Evolutionary conservation across 2,329 filamentous ascomycete species (phyloP).

Genomic region (Fusarium neocosmosporiellum): DNA sequence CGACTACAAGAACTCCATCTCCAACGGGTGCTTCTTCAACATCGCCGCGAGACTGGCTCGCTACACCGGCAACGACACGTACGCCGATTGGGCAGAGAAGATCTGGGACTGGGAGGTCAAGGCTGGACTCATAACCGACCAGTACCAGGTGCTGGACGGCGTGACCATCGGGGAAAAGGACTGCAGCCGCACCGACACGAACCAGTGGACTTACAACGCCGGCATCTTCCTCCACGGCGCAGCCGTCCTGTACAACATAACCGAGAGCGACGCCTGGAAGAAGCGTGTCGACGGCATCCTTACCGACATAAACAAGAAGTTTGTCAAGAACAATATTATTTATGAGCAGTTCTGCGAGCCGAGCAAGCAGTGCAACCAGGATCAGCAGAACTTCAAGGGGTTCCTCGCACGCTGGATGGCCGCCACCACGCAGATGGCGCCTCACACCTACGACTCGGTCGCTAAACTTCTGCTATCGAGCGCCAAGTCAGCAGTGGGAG

Average conservation of each 20-base stretch:
- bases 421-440: constrained; percentile 64
- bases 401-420: constrained; percentile 77
- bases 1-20: constrained; percentile 76
- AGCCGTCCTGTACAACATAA: constrained; percentile 72
- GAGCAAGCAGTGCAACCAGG: constrained; percentile 70
- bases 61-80: constrained; percentile 84
- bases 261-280: constrained; percentile 65
- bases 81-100: constrained; percentile 78
- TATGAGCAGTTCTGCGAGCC: constrained; percentile 76
- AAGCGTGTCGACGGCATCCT: constrained; percentile 69
- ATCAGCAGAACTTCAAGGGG: constrained; percentile 81
- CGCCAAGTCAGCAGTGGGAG: constrained; percentile 62
- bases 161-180: constrained; percentile 50
- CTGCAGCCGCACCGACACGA: constrained; percentile 65
- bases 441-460: constrained; percentile 62
- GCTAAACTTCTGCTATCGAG: constrained; percentile 62
- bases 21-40: constrained; percentile 78
- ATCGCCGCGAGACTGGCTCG: constrained; percentile 76
- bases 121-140: constrained; percentile 66
- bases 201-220: constrained; percentile 77
- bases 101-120: constrained; percentile 73
- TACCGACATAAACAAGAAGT: constrained; percentile 60
- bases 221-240: constrained; percentile 73
- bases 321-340: constrained; percentile 66
- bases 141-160: constrained; percentile 67